Base-by-base conservation (phyloP, 441 rosid species). In the Aleurites moluccanus region DNA sequence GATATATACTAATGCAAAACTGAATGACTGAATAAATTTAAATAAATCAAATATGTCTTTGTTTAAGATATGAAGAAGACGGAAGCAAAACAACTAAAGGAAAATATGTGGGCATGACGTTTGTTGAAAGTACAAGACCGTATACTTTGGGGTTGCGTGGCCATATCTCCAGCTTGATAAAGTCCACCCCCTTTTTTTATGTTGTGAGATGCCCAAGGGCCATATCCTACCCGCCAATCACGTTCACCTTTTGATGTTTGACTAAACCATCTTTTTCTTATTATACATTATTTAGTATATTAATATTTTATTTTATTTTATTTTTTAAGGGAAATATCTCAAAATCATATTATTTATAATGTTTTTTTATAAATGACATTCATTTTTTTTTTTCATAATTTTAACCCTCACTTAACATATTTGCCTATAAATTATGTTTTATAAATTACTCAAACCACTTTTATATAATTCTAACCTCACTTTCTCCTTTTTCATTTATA, bases 71-170 rank as follows among this genome's bases (percentile, higher is more conserved):
- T 35, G 38, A 35, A 35, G 38, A 35, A 35, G 38, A 35, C 38
- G 7, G 38, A 35, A 35, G 38, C 38, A 35, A 35, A 35, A 35
- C 28, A n/a, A 3, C 1, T 1, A 70, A 64, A 66, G 25, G 3
- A 10, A 30, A 63, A 23, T 10, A 50, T 9, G 25, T 4, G 59
- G 59, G 42, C 15, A 61, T 27, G 76, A 65, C 57, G 75, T 14
- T 38, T 13, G n/a, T 28, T 72, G 77, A 30, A 66, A 53, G 80
- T 69, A 72, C 79, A 14, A 15, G 59, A 42, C 69, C 73, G 71
- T 67, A 57, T 50, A 25, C 23, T 44, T 27, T 49, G 81, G 78
- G 66, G 25, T 81, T 72, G 80, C 85, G 77, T 73, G 79, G 80
- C 78, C 68, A 57, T 23, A 25, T 70, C 30, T 62, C 42, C 63